phyloP scores from a whole-genome alignment of 495 filamentous ascomycete species.

The Ascobolus immersus region DNA sequence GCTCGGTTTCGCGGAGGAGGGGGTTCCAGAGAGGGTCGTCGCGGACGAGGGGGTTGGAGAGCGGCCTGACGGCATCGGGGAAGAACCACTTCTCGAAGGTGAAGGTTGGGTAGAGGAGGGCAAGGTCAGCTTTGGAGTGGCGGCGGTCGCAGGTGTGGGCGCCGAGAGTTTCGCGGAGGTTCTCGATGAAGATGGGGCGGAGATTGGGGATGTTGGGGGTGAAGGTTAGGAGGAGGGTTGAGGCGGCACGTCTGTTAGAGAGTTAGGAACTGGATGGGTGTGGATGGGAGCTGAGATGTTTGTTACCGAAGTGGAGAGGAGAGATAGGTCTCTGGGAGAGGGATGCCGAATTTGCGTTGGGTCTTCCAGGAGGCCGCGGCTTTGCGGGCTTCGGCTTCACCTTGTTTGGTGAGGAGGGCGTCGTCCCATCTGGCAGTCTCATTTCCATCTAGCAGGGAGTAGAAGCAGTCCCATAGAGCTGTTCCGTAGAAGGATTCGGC shows the following conservation, averaged over 20 bases:
- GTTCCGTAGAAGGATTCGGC: constrained; percentile 42
- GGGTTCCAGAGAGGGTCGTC: constrained; percentile 39
- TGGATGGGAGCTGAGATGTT: too few relatives aligned
- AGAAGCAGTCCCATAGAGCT: constrained; percentile 55
- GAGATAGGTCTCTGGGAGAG: constrained; percentile 39
- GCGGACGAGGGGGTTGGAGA: too few relatives aligned
- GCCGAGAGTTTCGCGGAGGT: constrained; percentile 41
- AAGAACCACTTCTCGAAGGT: constrained; percentile 35
- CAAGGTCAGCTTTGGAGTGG: constrained; percentile 30
- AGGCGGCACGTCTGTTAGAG: constrained; percentile 14
- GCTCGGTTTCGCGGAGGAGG: constrained; percentile 26
- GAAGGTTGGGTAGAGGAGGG: constrained; percentile 29
- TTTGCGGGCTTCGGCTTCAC: constrained; percentile 34
- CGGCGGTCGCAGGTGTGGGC: constrained; percentile 67
- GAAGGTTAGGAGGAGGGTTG: constrained; percentile 13
- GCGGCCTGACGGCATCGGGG: too few relatives aligned
- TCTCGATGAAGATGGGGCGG: constrained; percentile 23
- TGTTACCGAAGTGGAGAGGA: constrained; percentile 34
- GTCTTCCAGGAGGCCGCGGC: constrained; percentile 39
- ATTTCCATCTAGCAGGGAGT: constrained; percentile 44
- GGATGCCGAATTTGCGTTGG: constrained; percentile 30
- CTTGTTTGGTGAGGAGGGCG: constrained; percentile 34
- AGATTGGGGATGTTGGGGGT: constrained; percentile 23
- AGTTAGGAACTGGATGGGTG: too few relatives aligned
- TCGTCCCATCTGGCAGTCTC: constrained; percentile 41